Evolutionary conservation across 352 stramenopile genomes (phyloP).

Genomic region (Phytophthora pinifolia): DNA sequence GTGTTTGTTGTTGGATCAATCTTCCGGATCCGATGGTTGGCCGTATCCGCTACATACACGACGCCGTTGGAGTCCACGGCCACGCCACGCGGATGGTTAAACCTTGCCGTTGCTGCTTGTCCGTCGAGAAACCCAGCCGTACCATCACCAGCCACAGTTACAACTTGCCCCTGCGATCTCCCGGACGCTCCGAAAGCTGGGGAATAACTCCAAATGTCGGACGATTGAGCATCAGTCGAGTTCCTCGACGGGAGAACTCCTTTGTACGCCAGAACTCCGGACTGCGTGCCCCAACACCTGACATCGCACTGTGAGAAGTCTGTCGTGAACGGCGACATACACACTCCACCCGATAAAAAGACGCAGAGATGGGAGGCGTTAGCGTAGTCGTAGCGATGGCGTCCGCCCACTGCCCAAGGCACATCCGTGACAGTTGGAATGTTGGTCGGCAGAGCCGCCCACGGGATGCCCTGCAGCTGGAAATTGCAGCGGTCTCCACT

Average conservation of each 20-base stretch:
- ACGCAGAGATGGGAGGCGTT: constrained; percentile 84
- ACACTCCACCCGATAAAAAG: constrained; percentile 86
- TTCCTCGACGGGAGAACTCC: constrained; percentile 39
- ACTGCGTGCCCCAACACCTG: constrained; percentile 90
- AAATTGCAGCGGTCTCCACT: constrained; percentile 67
- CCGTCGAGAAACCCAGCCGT: constrained; percentile 82
- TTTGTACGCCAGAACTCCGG: constrained; percentile 33
- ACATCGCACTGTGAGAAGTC: constrained; percentile 90
- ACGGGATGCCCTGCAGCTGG: constrained; percentile 93
- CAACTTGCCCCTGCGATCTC: constrained; percentile 88
- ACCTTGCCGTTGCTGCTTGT: constrained; percentile 56
- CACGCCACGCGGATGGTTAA: constrained; percentile 90
- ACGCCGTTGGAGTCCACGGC: constrained; percentile 90
- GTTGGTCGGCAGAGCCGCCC: constrained; percentile 72
- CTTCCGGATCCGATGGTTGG: constrained; percentile 92
- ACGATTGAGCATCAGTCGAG: constrained; percentile 40
- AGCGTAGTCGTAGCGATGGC: constrained; percentile 94
- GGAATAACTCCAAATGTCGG: constrained; percentile 73
- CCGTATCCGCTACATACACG: constrained; percentile 95
- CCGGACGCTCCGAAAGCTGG: constrained; percentile 29
- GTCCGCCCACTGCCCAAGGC: constrained; percentile 89
- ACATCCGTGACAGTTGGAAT: constrained; percentile 93
- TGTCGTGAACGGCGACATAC: constrained; percentile 67
- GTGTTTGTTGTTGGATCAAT: constrained; percentile 54
- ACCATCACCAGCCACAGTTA: constrained; percentile 88